Conservation (phyloP, 2,329 filamentous ascomycete genomes). For the Colletotrichum lupini region DNA sequence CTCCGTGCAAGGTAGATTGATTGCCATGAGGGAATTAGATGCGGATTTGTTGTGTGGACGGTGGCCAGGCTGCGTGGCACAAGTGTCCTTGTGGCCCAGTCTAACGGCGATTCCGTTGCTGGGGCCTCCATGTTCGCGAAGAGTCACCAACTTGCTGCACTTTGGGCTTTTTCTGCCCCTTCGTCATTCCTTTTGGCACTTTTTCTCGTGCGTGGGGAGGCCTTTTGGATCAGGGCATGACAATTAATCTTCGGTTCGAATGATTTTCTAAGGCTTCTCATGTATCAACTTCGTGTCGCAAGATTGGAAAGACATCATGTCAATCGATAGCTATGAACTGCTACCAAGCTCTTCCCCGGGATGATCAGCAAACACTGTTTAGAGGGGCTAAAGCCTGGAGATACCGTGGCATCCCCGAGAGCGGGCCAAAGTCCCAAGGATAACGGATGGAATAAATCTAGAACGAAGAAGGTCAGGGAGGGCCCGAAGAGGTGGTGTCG, state of each 20-base stretch:
- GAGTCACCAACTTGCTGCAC: background rate
- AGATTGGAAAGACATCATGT: background rate
- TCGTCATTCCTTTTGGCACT: background rate
- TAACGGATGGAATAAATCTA: background rate
- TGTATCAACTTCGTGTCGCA: background rate
- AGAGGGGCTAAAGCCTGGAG: conserved; percentile 10
- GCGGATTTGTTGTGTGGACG: background rate
- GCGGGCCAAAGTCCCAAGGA: background rate
- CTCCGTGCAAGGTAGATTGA: background rate
- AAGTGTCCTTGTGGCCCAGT: background rate
- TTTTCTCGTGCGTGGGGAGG: background rate
- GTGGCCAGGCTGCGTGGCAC: background rate
- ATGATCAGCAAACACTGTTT: conserved; percentile 27
- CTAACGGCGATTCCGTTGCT: conserved; percentile 27
- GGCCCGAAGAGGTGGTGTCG: no score
- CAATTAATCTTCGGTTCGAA: background rate
- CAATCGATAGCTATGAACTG: background rate
- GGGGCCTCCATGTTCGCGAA: conserved; percentile 3
- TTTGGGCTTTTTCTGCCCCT: background rate
- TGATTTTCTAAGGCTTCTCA: background rate
- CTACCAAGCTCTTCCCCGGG: conserved; percentile 1
- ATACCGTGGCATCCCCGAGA: background rate
- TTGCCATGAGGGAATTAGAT: background rate
- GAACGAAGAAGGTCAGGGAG: background rate
- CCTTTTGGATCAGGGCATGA: background rate